Percentiles rank a stretch among this genome's conserved stretches.
Evolutionary conservation across 495 filamentous ascomycete species (phyloP).

Genomic region (Glonium stellatum): DNA sequence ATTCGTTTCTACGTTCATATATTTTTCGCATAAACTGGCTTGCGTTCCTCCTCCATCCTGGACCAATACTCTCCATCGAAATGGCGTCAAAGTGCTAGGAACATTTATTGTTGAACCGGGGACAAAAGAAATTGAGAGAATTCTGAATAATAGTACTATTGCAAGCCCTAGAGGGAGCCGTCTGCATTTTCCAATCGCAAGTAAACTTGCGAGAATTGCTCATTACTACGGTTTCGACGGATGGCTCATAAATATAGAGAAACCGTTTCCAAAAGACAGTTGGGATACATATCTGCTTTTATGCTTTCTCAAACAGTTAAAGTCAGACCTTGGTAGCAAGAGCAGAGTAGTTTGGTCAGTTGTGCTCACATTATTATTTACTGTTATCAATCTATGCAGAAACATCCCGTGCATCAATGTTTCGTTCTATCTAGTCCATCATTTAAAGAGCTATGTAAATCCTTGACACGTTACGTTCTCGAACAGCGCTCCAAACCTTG

Average conservation of each 20-base stretch:
- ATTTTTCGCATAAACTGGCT: constrained; percentile 43
- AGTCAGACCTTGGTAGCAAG: constrained; percentile 23
- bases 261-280: constrained; percentile 32
- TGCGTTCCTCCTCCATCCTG: constrained; percentile 41
- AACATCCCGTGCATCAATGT: too few species aligned
- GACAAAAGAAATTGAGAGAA: constrained; percentile 27
- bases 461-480: too few species aligned
- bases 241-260: constrained; percentile 44
- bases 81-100: constrained; percentile 40
- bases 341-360: constrained; percentile 36
- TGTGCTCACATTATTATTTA: not conserved
- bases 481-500: too few species aligned
- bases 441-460: too few species aligned
- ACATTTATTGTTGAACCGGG: constrained; percentile 40
- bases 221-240: constrained; percentile 43
- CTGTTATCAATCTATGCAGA: not conserved
- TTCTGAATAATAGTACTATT: constrained; percentile 22
- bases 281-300: constrained; percentile 27
- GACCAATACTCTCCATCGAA: constrained; percentile 42
- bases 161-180: constrained; percentile 10
- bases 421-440: too few species aligned
- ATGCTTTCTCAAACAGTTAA: constrained; percentile 33
- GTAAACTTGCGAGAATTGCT: constrained; percentile 36
- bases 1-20: constrained; percentile 40
- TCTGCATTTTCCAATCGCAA: constrained; percentile 33